Evolutionary conservation across 139 green algal genomes (phyloP).

Genomic region (Astrephomene gubernaculifera): DNA sequence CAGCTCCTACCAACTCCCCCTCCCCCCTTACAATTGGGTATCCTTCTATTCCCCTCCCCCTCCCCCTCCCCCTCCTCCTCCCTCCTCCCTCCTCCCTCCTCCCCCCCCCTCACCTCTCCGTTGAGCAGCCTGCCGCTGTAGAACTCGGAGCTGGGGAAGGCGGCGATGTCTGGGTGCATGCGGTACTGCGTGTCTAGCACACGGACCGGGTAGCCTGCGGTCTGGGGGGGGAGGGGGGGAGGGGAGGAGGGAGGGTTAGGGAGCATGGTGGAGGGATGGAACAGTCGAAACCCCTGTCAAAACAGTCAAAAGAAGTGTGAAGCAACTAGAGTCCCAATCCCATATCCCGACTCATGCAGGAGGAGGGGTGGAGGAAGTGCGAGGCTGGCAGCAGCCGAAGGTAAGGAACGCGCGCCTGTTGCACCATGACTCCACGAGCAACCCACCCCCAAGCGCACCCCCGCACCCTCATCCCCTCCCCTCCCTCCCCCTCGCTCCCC

Average conservation of each 20-base stretch:
- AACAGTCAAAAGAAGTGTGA: neutral
- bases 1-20: no score
- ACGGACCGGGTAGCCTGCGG: constrained; percentile 48
- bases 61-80: no score
- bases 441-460: neutral
- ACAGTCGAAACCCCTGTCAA: neutral
- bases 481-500: neutral
- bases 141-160: constrained; percentile 88
- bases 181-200: constrained; percentile 71
- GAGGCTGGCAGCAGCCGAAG: no score
- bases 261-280: neutral
- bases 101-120: constrained; percentile 60
- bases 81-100: neutral
- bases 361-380: no score
- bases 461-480: neutral
- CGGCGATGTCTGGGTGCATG: constrained; percentile 92
- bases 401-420: no score
- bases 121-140: constrained; percentile 82
- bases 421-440: no score
- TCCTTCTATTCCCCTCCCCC: no score
- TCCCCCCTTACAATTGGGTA: no score
- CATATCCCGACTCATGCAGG: no score
- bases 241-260: neutral
- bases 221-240: neutral
- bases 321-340: no score